phyloP scores from a whole-genome alignment of 176 grass and related monocot species.

The Rhynchospora breviuscula region DNA sequence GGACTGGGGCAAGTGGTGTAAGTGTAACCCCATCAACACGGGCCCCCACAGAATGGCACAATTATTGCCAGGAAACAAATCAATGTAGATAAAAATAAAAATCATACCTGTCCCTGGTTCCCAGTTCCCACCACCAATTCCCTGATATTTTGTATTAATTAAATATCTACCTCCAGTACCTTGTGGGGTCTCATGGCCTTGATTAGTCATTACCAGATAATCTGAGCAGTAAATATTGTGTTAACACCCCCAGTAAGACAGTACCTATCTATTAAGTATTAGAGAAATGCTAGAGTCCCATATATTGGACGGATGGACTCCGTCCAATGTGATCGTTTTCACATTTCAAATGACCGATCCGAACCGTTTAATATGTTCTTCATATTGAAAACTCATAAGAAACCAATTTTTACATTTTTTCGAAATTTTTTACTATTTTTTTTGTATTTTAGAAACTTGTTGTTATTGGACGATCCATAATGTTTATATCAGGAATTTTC shows the following conservation, averaged over 20 bases:
- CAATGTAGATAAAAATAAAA: neutral
- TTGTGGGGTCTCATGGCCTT: neutral
- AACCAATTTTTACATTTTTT: too few species aligned
- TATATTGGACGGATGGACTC: too few species aligned
- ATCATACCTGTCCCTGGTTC: neutral
- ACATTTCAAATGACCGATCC: too few species aligned
- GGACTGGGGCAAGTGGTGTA: constrained; percentile 13
- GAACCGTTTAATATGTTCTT: too few species aligned
- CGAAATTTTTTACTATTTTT: too few species aligned
- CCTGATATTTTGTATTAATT: neutral
- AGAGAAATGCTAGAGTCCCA: too few species aligned
- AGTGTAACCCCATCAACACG: constrained; percentile 3
- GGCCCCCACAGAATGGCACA: constrained; percentile 4
- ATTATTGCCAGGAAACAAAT: neutral
- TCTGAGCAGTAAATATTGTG: neutral
- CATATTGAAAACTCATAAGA: too few species aligned
- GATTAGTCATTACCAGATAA: neutral
- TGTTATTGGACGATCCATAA: too few species aligned
- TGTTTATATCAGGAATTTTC: too few species aligned
- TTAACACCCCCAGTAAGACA: neutral
- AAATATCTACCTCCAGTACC: neutral
- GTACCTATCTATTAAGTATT: neutral
- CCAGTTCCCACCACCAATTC: neutral
- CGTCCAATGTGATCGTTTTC: too few species aligned
- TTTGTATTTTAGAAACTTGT: too few species aligned